phyloP scores from a whole-genome alignment of 208 protist genomes.

The Naegleria fowleri region DNA sequence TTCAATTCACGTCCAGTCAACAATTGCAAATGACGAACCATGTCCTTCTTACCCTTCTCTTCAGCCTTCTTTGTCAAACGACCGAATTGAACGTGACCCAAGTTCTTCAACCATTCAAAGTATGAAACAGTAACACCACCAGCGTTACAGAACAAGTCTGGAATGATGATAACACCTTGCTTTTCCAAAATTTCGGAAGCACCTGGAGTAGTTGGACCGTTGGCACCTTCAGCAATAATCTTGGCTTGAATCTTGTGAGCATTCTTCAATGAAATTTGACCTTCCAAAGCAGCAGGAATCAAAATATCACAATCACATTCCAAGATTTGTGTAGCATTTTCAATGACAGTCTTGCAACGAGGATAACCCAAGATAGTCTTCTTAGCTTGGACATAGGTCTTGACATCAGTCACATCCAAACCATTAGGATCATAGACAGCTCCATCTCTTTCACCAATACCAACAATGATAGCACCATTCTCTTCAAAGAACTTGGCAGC shows the following conservation, averaged over 20 bases:
- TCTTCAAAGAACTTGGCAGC: slow-evolving; percentile 59
- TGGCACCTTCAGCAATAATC: slow-evolving; percentile 67
- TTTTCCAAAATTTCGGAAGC: slow-evolving; percentile 52
- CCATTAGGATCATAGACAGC: slow-evolving; percentile 52
- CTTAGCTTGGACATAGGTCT: slow-evolving; percentile 31
- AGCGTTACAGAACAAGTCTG: slow-evolving; percentile 68
- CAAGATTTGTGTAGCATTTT: slow-evolving; percentile 40
- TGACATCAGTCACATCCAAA: slow-evolving; percentile 38
- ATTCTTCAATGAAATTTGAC: slow-evolving; percentile 58
- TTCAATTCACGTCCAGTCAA: slow-evolving; percentile 21
- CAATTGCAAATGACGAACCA: neutral
- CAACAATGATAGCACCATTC: slow-evolving; percentile 59
- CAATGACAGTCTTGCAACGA: slow-evolving; percentile 41
- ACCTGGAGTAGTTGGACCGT: slow-evolving; percentile 66
- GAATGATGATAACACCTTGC: slow-evolving; percentile 54
- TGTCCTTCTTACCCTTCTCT: slow-evolving; percentile 27
- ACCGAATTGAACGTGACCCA: slow-evolving; percentile 68
- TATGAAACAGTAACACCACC: slow-evolving; percentile 76
- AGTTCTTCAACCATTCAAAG: slow-evolving; percentile 80
- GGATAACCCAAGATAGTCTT: slow-evolving; percentile 54
- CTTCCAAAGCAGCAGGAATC: slow-evolving; percentile 66
- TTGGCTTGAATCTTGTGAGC: slow-evolving; percentile 60
- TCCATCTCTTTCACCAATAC: slow-evolving; percentile 56
- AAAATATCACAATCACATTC: slow-evolving; percentile 66
- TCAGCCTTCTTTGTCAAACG: slow-evolving; percentile 44